Evolutionary conservation across 208 protist genomes (phyloP), one percentile per base, ranked within the genome.

Genomic region (Tritrichomonas musculus): DNA sequence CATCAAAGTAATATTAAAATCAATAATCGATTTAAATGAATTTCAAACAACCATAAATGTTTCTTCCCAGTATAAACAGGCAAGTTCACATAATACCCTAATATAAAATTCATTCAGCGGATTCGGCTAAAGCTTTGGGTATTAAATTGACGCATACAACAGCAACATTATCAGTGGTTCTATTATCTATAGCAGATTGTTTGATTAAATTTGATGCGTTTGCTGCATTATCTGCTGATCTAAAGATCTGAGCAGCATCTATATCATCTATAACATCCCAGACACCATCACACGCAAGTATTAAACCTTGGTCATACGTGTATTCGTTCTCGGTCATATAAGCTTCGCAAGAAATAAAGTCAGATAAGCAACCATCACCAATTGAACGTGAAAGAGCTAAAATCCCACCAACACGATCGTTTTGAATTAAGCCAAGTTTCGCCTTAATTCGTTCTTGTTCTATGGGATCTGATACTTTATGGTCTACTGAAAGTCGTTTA

Each of bases 211-310:
- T 82, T n/a, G 73, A 33, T 50, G 73, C 73, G 3, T 49, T 41
- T 8, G 33, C 17, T 8, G 73, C 25, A 30, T 82, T 41, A 53
- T n/a, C 33, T 53, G 17, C 36, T 53, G 36, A 8, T n/a, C 0
- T n/a, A 20, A 53, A 25, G 5, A 82, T 41, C 13, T 92, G 50
- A 9, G 20, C 44, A 9, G 55, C 82, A 47, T 92, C 82, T 66
- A 39, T 20, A 44, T 92, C 82, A 33, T 11, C 66, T 50, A 92
- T 64, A 27, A 92, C 82, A 39, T 92, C 82, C 47, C 47, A 92
- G 30, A 92, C 50, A 27, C 82, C 82, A 92, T 92, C 82, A 30
- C 82, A 92, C 27, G 82, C 82, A 9, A 92, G 14, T 8, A 92
- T 69, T 30, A 92, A 44, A 44, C 36, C 25, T 44, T 25, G 36